Evolutionary conservation across 176 grass and related monocot species (phyloP).

Genomic region (Tuctoria greenei): DNA sequence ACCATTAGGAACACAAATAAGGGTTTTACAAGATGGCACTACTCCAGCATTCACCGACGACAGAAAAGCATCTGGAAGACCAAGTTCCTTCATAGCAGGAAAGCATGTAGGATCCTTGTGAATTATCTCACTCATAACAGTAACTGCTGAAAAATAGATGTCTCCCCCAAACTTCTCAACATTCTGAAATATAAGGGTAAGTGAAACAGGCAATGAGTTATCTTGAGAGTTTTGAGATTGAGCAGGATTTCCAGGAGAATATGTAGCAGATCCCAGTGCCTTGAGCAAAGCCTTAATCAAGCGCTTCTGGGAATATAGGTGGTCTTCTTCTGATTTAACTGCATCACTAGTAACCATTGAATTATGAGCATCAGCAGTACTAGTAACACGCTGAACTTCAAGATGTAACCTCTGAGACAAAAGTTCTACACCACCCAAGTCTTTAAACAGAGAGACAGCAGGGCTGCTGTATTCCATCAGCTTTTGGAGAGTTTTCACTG

Average conservation of each 20-base stretch:
- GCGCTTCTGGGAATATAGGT: constrained; percentile 78
- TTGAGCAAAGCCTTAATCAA: constrained; percentile 95
- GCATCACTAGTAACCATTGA: constrained; percentile 57
- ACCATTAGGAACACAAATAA: constrained; percentile 94
- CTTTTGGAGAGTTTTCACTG: constrained; percentile 95
- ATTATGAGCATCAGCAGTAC: constrained; percentile 50
- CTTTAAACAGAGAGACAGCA: constrained; percentile 93
- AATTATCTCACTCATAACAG: constrained; percentile 99
- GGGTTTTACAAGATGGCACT: constrained; percentile 83
- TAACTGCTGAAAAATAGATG: constrained; percentile 96
- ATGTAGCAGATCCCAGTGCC: constrained; percentile 88
- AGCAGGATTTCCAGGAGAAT: constrained; percentile 84
- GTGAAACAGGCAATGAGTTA: constrained; percentile 77
- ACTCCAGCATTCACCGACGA: constrained; percentile 74
- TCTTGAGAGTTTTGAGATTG: constrained; percentile 68
- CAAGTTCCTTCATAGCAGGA: constrained; percentile 78
- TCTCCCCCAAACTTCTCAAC: constrained; percentile 86
- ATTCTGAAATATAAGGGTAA: constrained; percentile 93
- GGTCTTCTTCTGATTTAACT: constrained; percentile 73
- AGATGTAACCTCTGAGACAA: constrained; percentile 82
- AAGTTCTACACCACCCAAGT: constrained; percentile 85
- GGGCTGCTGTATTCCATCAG: constrained; percentile 94
- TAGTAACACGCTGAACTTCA: constrained; percentile 84
- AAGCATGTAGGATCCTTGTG: constrained; percentile 98
- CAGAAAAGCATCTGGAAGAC: constrained; percentile 88